These are phyloP conservation scores for Lizanozyma gosingica DNA, from an alignment of 1,139 yeast genomes.

Conservation along the genomic window DNA sequence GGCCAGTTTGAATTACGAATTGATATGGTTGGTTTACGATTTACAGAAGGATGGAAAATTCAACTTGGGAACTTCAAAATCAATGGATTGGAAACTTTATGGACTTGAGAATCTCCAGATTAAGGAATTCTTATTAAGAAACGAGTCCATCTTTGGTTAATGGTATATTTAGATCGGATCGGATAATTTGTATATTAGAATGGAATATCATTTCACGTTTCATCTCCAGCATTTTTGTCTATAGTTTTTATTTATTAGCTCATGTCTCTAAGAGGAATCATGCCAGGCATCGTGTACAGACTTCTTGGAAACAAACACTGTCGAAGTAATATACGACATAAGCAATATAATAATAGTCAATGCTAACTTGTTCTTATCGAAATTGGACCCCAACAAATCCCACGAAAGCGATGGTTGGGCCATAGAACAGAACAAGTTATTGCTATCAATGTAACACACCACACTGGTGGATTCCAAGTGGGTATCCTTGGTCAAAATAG, in stretches of 20 bases:
- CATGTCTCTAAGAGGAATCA: slow-evolving; percentile 10
- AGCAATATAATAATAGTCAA: slow-evolving; percentile 50
- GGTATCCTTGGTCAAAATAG: slow-evolving; percentile 29
- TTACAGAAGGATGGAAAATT: slow-evolving; percentile 8
- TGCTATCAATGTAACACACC: slow-evolving; percentile 53
- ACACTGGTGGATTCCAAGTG: slow-evolving; percentile 74
- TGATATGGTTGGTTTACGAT: slow-evolving; percentile 33
- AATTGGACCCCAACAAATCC: slow-evolving; percentile 61
- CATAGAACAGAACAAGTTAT: slow-evolving; percentile 67
- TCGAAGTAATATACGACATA: slow-evolving; percentile 24
- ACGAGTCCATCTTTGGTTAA: slow-evolving; percentile 11
- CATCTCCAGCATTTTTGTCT: slow-evolving; percentile 1
- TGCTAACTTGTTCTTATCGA: slow-evolving; percentile 58
- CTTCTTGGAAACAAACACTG: slow-evolving; percentile 26
- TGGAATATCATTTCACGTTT: no score
- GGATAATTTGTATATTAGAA: neutral
- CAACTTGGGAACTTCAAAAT: neutral
- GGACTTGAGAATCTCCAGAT: slow-evolving; percentile 15
- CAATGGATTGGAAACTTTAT: slow-evolving; percentile 19
- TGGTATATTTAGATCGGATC: slow-evolving; percentile 1
- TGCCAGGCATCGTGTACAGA: slow-evolving; percentile 26
- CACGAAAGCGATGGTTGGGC: slow-evolving; percentile 78
- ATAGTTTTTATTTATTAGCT: slow-evolving; percentile 1
- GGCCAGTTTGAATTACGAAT: slow-evolving; percentile 31
- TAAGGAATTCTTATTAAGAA: slow-evolving; percentile 7